These are phyloP conservation scores for Schizochytrium sp. DNA, from an alignment of 108 stramenopile species.

Conservation along the genomic window DNA sequence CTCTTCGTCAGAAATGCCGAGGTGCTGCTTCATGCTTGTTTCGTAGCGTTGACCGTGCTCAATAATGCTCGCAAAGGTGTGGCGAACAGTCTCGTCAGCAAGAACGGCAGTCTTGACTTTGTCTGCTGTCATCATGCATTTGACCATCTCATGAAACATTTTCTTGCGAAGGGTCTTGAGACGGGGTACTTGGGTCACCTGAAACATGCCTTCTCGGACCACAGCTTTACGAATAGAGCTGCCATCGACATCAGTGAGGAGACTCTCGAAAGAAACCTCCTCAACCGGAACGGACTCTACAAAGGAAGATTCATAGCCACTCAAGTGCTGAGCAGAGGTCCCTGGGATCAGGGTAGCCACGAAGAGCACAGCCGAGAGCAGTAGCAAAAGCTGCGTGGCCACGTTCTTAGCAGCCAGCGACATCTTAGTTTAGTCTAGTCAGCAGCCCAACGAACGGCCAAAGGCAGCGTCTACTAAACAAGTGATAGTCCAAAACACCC, in stretches of 20 bases:
- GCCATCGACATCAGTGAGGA: background rate
- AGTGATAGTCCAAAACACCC: too few species aligned
- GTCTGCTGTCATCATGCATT: constrained; percentile 1
- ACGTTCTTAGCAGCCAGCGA: too few species aligned
- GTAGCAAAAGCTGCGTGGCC: too few species aligned
- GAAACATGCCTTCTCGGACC: constrained; percentile 28
- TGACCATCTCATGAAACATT: background rate
- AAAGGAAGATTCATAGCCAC: too few species aligned
- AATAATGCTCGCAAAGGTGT: constrained; percentile 1
- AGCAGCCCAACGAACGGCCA: too few species aligned
- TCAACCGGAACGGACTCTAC: background rate
- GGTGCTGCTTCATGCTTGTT: background rate
- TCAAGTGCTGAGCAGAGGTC: too few species aligned
- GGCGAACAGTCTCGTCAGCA: background rate
- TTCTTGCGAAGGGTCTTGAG: background rate
- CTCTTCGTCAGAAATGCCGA: background rate
- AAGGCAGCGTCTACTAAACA: too few species aligned
- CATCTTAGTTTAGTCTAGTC: too few species aligned
- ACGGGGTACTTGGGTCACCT: constrained; percentile 43
- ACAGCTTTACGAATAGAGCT: constrained; percentile 15
- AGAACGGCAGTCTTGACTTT: background rate
- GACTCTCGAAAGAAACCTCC: background rate
- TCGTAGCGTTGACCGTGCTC: constrained; percentile 29
- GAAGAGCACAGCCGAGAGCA: too few species aligned
- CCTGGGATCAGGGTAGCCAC: too few species aligned